phyloP scores from a whole-genome alignment of 164 flowering plant genomes.

The Malania oleifera region DNA sequence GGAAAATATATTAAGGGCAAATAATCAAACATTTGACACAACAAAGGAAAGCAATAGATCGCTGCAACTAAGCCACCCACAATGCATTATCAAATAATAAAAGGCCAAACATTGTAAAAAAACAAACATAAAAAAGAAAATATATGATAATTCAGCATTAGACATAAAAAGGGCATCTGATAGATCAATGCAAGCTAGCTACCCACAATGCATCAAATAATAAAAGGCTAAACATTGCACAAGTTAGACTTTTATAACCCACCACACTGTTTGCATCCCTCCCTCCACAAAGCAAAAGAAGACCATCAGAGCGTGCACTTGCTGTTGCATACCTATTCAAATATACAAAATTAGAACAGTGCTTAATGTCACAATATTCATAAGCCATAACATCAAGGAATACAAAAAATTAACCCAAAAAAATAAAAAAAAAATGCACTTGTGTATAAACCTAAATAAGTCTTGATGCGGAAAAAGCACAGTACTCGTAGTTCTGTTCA shows the following conservation, averaged over 20 bases:
- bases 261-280: slow-evolving; percentile 98
- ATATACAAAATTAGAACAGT: not conserved
- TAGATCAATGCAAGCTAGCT: not conserved
- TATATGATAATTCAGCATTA: too few relatives aligned
- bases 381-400: not conserved
- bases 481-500: too few relatives aligned
- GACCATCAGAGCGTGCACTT: slow-evolving; percentile 99
- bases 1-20: too few relatives aligned
- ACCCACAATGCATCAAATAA: not conserved
- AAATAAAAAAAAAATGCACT: too few relatives aligned
- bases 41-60: too few relatives aligned
- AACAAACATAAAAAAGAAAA: not conserved
- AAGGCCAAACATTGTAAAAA: too few relatives aligned
- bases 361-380: not conserved
- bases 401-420: not conserved
- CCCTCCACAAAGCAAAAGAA: slow-evolving; percentile 98
- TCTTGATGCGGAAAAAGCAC: too few relatives aligned
- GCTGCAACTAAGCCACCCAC: too few relatives aligned
- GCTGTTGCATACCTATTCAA: slow-evolving; percentile 95
- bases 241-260: slow-evolving; percentile 18
- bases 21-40: too few relatives aligned
- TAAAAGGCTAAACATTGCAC: not conserved
- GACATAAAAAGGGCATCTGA: too few relatives aligned
- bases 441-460: too few relatives aligned
- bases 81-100: too few relatives aligned